phyloP scores from a whole-genome alignment of 148 eudicot genomes.

The Polygonum maritimum region DNA sequence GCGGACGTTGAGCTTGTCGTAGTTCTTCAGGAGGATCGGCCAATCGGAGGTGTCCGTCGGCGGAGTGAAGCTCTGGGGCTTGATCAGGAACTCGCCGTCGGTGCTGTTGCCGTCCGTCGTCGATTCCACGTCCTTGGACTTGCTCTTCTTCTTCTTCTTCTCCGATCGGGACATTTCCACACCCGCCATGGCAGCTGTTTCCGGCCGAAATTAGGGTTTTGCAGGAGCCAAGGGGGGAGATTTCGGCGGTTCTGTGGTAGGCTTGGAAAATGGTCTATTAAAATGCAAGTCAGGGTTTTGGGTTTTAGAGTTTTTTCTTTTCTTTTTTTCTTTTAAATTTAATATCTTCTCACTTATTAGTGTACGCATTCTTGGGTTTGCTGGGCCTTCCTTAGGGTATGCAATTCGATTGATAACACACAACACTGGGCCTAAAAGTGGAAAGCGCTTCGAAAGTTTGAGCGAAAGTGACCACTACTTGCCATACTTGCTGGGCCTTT shows the following conservation, averaged over 20 bases:
- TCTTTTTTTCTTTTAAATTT: no score
- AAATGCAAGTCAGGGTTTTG: slow-evolving; percentile 15
- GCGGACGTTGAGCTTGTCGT: slow-evolving; percentile 63
- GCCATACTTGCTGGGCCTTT: no score
- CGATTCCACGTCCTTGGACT: slow-evolving; percentile 12
- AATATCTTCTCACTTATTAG: no score
- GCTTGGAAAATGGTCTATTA: background rate
- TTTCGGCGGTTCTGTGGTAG: background rate
- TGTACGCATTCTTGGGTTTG: no score
- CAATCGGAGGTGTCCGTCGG: slow-evolving; percentile 60
- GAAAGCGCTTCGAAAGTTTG: background rate
- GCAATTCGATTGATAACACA: background rate
- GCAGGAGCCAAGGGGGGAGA: background rate
- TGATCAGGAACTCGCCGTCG: slow-evolving; percentile 39
- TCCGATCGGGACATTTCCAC: slow-evolving; percentile 33
- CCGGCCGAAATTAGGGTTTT: background rate
- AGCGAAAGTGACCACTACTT: no score
- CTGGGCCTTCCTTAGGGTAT: no score
- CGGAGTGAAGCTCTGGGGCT: slow-evolving; percentile 67
- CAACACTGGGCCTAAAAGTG: background rate
- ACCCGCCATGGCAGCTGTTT: slow-evolving; percentile 37
- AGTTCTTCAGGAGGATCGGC: slow-evolving; percentile 88
- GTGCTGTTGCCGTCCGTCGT: background rate
- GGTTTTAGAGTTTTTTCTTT: slow-evolving; percentile 19
- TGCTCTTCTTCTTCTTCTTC: slow-evolving; percentile 55